These are phyloP conservation scores for Elsinoe australis DNA, from an alignment of 2,329 filamentous ascomycete genomes.

Conservation along the genomic window DNA sequence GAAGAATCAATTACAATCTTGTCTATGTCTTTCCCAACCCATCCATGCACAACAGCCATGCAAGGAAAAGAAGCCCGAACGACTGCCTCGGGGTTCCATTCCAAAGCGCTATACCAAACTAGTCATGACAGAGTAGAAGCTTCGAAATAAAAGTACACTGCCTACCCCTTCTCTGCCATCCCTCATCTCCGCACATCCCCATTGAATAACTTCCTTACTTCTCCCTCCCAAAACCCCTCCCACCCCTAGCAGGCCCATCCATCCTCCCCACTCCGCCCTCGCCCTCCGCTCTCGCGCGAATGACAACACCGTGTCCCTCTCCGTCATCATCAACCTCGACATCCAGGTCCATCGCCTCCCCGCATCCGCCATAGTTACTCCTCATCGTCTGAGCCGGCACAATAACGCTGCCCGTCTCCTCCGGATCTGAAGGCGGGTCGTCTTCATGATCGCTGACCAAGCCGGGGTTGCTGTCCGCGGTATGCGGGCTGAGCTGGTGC, in stretches of 20 bases:
- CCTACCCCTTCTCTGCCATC: neutral
- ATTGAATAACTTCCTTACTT: neutral
- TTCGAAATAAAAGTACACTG: slow-evolving; percentile 7
- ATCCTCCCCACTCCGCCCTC: neutral
- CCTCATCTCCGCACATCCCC: neutral
- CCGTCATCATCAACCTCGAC: slow-evolving; percentile 32
- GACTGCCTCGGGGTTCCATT: no score
- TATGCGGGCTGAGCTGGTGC: slow-evolving; percentile 42
- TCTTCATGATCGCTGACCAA: slow-evolving; percentile 46
- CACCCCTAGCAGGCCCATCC: slow-evolving; percentile 4
- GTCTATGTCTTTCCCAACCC: neutral
- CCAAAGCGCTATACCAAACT: slow-evolving; percentile 9
- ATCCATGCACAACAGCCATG: neutral
- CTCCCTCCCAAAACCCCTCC: slow-evolving; percentile 9
- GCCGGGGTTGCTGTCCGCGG: slow-evolving; percentile 43
- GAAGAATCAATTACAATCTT: slow-evolving; percentile 16
- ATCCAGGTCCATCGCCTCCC: slow-evolving; percentile 30
- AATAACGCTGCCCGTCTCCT: slow-evolving; percentile 25
- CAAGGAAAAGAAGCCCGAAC: no score
- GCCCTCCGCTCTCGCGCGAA: slow-evolving; percentile 20
- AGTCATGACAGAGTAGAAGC: slow-evolving; percentile 11
- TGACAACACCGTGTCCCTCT: slow-evolving; percentile 31
- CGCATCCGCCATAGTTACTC: slow-evolving; percentile 23
- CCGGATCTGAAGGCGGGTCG: slow-evolving; percentile 32
- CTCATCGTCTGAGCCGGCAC: slow-evolving; percentile 25